Evolutionary conservation across 495 filamentous ascomycete species (phyloP), one percentile per base, ranked within the genome.

Genomic region (Opeltia flavorubescens): DNA sequence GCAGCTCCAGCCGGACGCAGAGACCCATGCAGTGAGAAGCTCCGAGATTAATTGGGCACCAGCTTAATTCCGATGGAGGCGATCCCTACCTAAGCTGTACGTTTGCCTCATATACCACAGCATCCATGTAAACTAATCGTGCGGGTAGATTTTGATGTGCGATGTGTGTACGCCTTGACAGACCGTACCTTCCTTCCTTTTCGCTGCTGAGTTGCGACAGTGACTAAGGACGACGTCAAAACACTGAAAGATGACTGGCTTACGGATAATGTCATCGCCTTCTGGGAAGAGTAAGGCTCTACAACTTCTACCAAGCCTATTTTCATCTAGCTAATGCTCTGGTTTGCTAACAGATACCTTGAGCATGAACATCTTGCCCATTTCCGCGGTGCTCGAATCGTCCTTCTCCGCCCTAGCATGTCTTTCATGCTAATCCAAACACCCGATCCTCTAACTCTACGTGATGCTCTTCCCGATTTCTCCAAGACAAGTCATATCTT

Each of bases 191-290:
- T 15, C n/a, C 18, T 20, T 5, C 11, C 24, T 23, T 31, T 28
- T 26, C 40, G 33, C 44, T 18, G 40, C 55, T 61, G 23, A 53
- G 31, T 42, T 7, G 42, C 46, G 25, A 26, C 50, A 86, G 83
- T 89, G 55, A 88, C 80, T 44, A 71, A 76, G 59, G 86, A 89
- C 57, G 91, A 98, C 62, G 75, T 95, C 50, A 81, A 83, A 61
- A 79, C 80, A 25, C 72, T 98, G 39, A 89, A 84, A 66, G 69
- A 84, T 60, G 93, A 95, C 68, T 98, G 91, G 91, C 69, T 98
- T 41, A 96, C 89, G n/a, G 91, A 98, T 62, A 95, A 94, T 68
- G 88, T 75, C 51, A 98, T 98, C 41, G 83, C 87, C 43, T 98
- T 98, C 60, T 98, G 91, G 89, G 84, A 95, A 73, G 91, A 95